These are phyloP conservation scores for Haplosporangium gracile DNA, from an alignment of 192 early-diverging fungal species.

Conservation along the genomic window DNA sequence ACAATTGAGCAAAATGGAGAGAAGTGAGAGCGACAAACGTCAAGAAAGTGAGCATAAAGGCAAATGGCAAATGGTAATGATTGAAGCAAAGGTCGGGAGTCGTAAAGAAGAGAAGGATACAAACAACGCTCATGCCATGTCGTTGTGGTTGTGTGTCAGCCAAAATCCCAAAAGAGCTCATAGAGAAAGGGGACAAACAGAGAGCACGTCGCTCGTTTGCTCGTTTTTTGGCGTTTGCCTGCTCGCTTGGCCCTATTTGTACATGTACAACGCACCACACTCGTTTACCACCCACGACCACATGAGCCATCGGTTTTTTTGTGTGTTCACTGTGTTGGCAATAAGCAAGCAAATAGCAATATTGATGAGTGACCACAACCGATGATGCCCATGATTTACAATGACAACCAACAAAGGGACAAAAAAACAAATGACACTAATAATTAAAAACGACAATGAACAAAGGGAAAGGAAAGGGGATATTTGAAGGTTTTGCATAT, in stretches of 20 bases:
- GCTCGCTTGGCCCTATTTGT: too few relatives aligned
- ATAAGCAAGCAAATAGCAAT: too few relatives aligned
- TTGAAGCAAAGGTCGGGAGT: too few relatives aligned
- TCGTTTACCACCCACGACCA: too few relatives aligned
- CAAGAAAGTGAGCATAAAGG: not conserved
- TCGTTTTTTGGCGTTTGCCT: not conserved
- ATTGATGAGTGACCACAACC: too few relatives aligned
- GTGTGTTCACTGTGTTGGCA: too few relatives aligned
- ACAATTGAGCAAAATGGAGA: not conserved
- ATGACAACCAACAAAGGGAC: too few relatives aligned
- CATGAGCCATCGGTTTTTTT: too few relatives aligned
- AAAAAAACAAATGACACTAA: too few relatives aligned
- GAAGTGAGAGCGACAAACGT: not conserved
- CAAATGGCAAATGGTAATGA: not conserved
- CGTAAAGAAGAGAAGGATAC: not conserved
- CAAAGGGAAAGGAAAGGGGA: not conserved
- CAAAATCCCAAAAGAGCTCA: not conserved
- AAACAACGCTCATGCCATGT: not conserved
- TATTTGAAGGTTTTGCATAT: slow-evolving; percentile 1
- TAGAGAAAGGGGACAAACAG: not conserved
- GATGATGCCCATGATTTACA: too few relatives aligned
- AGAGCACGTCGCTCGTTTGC: not conserved
- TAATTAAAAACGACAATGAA: too few relatives aligned
- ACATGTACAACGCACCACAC: too few relatives aligned
- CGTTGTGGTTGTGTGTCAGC: not conserved